These are phyloP conservation scores for Verbena officinalis DNA, from an alignment of 257 asterid species.

Conservation along the genomic window DNA sequence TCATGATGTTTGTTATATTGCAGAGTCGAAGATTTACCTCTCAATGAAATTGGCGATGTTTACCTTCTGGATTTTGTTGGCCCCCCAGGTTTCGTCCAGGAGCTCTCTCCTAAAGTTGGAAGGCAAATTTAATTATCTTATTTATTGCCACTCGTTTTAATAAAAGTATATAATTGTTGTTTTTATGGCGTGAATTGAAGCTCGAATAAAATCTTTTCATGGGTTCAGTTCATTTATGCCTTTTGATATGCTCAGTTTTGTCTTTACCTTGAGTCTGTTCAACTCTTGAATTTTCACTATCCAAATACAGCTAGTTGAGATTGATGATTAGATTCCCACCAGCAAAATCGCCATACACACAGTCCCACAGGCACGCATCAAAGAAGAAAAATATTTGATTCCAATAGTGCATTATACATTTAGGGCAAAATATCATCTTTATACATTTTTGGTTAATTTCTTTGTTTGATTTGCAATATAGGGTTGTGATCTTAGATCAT, in stretches of 20 bases:
- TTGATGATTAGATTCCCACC: slow-evolving; percentile 38
- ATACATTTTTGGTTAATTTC: neutral
- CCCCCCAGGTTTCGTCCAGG: slow-evolving; percentile 71
- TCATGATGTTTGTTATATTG: slow-evolving; percentile 29
- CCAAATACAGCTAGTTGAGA: slow-evolving; percentile 23
- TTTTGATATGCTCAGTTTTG: neutral
- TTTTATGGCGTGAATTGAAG: neutral
- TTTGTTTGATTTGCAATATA: slow-evolving; percentile 32
- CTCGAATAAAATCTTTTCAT: neutral
- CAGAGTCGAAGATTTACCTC: slow-evolving; percentile 78
- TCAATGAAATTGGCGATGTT: slow-evolving; percentile 57
- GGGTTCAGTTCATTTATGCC: slow-evolving; percentile 5
- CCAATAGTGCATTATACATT: slow-evolving; percentile 20
- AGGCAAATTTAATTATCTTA: slow-evolving; percentile 34
- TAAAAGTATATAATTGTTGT: neutral
- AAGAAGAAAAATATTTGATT: neutral
- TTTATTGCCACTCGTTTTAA: neutral
- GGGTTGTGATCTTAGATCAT: slow-evolving; percentile 87
- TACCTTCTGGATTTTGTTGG: slow-evolving; percentile 96
- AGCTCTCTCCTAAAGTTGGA: slow-evolving; percentile 60
- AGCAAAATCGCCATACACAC: neutral
- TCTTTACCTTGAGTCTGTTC: neutral
- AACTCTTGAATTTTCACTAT: slow-evolving; percentile 4
- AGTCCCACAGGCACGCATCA: neutral
- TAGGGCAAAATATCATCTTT: neutral